phyloP scores from a whole-genome alignment of 441 rosid genomes.

The Kokia cookei region DNA sequence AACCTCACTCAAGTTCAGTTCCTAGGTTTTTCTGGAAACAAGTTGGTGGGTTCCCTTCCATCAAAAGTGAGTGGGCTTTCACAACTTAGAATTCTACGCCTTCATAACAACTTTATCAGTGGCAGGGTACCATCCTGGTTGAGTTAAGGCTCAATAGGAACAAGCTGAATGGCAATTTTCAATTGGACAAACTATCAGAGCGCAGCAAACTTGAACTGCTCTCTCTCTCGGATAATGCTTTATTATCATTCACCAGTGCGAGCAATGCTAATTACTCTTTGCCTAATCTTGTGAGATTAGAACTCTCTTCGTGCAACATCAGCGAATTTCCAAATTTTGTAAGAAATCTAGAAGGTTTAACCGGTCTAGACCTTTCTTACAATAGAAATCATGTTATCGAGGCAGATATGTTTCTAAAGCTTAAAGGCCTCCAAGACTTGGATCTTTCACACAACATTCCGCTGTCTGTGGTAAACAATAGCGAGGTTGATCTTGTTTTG shows the following conservation, averaged over 20 bases:
- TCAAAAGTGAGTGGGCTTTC: neutral
- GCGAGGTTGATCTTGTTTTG: neutral
- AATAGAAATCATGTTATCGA: neutral
- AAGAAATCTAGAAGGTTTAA: neutral
- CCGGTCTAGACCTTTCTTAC: neutral
- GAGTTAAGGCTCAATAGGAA: neutral
- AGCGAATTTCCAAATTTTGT: neutral
- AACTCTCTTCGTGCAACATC: neutral
- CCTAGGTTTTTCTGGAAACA: neutral
- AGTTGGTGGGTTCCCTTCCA: neutral
- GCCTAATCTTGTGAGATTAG: neutral
- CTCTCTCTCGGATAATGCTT: constrained; percentile 1
- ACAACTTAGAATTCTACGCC: neutral
- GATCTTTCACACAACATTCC: neutral
- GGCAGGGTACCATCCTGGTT: constrained; percentile 4
- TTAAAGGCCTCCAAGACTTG: neutral
- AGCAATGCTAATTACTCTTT: neutral
- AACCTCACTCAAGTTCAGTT: neutral
- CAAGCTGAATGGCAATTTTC: neutral
- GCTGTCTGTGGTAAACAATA: neutral
- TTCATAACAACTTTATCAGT: neutral
- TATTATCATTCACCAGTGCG: neutral
- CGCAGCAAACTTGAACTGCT: neutral
- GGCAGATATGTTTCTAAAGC: neutral
- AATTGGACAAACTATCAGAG: neutral